A percentile compares a stretch with the other conserved stretches of the same genome.
Conservation (phyloP, 2,329 filamentous ascomycete species). For the Aspergillus novofumigatus region DNA sequence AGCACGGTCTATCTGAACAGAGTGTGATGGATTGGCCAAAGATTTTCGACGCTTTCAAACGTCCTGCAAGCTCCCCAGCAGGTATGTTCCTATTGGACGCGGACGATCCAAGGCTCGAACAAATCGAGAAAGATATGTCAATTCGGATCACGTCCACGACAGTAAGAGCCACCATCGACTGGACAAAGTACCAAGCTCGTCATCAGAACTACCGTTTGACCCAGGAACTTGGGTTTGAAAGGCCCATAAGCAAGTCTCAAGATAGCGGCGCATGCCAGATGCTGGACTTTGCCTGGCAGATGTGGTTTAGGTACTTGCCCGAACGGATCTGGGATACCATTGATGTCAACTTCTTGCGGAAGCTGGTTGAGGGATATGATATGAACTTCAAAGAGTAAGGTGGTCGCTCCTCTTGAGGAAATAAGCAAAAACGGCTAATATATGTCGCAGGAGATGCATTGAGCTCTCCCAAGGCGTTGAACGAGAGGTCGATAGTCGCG, state of each 20-base stretch:
- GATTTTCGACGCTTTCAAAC: conserved; percentile 46
- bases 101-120: conserved; percentile 52
- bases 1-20: conserved; percentile 14
- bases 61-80: conserved; percentile 59
- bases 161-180: conserved; percentile 23
- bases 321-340: conserved; percentile 63
- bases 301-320: conserved; percentile 50
- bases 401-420: neutral
- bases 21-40: conserved; percentile 36
- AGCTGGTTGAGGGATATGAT: conserved; percentile 51
- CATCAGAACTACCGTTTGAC: conserved; percentile 55
- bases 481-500: conserved; percentile 46
- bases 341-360: conserved; percentile 58
- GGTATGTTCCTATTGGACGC: conserved; percentile 57
- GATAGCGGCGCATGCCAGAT: conserved; percentile 50
- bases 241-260: conserved; percentile 59
- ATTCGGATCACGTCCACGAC: conserved; percentile 16
- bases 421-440: neutral
- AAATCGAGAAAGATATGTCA: conserved; percentile 48
- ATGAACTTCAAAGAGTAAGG: conserved; percentile 53
- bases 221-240: conserved; percentile 49
- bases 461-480: conserved; percentile 73
- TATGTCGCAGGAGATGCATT: conserved; percentile 38
- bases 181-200: conserved; percentile 51
- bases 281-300: conserved; percentile 53